Evolutionary conservation across 1,139 yeast genomes (phyloP).

Genomic region (Geotrichum fermentans): DNA sequence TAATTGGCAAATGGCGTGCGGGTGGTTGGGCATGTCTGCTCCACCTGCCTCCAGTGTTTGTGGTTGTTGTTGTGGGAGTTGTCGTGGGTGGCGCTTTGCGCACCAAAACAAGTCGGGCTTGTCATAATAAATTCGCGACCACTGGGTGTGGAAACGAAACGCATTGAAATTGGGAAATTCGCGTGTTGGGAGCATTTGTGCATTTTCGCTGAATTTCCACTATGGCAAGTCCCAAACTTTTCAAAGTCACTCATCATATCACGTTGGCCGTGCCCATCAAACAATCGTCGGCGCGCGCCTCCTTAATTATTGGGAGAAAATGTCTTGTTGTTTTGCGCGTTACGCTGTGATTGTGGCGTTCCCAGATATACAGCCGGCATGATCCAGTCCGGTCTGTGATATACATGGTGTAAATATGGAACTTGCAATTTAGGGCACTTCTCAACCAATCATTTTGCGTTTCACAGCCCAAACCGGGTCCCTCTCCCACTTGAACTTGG

Average conservation of each 20-base stretch:
- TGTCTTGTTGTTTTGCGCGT: neutral
- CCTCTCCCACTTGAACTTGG: too few species aligned
- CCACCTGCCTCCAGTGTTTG: neutral
- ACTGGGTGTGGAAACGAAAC: conserved; percentile 2
- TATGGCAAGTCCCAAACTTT: too few species aligned
- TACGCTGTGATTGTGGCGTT: neutral
- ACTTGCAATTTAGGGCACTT: conserved; percentile 18
- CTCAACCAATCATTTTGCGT: conserved; percentile 15
- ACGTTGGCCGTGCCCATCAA: neutral
- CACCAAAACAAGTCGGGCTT: neutral
- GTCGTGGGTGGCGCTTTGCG: neutral
- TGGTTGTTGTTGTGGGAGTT: too few species aligned
- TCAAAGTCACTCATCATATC: too few species aligned
- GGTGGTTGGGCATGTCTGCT: neutral
- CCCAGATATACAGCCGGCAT: conserved; percentile 12
- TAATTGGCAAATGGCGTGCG: neutral
- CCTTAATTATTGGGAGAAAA: neutral
- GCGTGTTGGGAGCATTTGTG: neutral
- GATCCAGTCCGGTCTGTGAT: conserved; percentile 15
- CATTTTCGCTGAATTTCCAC: neutral
- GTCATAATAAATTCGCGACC: too few species aligned
- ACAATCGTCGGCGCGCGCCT: neutral
- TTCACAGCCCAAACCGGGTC: neutral
- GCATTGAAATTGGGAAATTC: neutral
- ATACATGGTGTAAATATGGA: conserved; percentile 18